Evolutionary conservation across 2,329 filamentous ascomycete species (phyloP), one percentile per base, ranked within the genome.

Genomic region (Cladophialophora chaetospira): DNA sequence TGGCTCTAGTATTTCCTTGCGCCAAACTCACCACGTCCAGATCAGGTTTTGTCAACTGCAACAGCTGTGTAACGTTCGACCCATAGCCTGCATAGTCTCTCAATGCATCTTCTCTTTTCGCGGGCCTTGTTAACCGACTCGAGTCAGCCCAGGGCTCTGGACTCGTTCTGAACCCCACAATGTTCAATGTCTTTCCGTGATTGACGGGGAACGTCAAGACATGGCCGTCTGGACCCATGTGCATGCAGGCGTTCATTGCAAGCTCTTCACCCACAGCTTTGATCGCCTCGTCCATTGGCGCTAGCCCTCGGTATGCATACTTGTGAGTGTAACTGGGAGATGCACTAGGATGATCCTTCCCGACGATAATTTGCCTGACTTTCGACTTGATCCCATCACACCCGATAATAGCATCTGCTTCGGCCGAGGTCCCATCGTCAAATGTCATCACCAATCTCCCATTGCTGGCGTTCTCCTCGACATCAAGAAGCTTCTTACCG

Each of bases 341-440:
- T 1, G 75, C 71, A 3, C 75, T 73, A 0, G 74, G 74, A 36
- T 60, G 1, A 74, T 77, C 62, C 77, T 82, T 46, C 15, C 58
- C 81, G 2, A 86, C 71, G 4, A 88, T 68, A 11, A 82, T 67
- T 26, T 78, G 67, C 5, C 85, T 74, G 2, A 81, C 75, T 3
- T 74, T 72, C 0, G 81, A 84, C 66, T 83, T 83, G 65, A 88
- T 84, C 0, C 85, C 85, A 68, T 88, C 85, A 66, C 82, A 85
- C 4, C 82, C 84, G 54, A 88, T 57, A 4, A 67, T 57, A 4
- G 72, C 69, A 60, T 74, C 73, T 11, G 77, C 72, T 42, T 74
- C 68, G 1, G 72, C 73, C 1, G 67, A 68, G 5, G 68, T 69
- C 0, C 77, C 77, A 58, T 80, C 78, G 13, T 69, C 63, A 49